Percentiles rank a stretch among this genome's conserved stretches.
These are phyloP conservation scores for Rhodosorus marinus DNA, from an alignment of 23 red algal genomes.

Conservation along the genomic window DNA sequence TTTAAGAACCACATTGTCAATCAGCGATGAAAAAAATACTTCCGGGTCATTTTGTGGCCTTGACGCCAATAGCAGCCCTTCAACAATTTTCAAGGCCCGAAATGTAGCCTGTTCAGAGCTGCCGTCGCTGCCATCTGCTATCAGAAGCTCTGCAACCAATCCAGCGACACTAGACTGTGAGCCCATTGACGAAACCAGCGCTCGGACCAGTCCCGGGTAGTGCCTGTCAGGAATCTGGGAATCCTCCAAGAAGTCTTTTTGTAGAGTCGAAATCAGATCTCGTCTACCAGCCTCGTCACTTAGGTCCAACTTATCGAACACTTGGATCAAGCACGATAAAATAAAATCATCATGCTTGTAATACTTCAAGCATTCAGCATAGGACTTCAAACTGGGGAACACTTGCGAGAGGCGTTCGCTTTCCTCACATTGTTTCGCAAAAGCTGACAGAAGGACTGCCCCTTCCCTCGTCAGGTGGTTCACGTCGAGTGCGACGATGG, in stretches of 20 bases:
- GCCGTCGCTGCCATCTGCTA: constrained; percentile 14
- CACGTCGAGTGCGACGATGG: too few species aligned
- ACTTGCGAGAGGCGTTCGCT: too few species aligned
- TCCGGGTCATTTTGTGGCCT: neutral
- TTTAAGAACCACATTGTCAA: neutral
- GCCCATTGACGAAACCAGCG: constrained; percentile 9
- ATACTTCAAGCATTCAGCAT: constrained; percentile 19
- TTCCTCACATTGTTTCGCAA: too few species aligned
- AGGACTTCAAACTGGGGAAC: constrained; percentile 10
- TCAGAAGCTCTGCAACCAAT: constrained; percentile 24
- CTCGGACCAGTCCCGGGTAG: constrained; percentile 13
- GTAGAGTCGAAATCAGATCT: constrained; percentile 12
- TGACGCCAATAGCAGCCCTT: neutral
- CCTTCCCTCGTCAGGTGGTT: too few species aligned
- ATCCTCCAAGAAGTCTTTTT: constrained; percentile 11
- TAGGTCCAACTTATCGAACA: constrained; percentile 19
- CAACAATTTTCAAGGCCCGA: neutral
- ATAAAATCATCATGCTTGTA: constrained; percentile 23
- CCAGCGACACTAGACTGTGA: constrained; percentile 11
- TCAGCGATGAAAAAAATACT: neutral
- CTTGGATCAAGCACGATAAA: constrained; percentile 19
- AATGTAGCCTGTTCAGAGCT: neutral
- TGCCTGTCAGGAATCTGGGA: constrained; percentile 9
- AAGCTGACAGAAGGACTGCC: too few species aligned
- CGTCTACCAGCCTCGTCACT: constrained; percentile 49